Evolutionary conservation across 2,329 filamentous ascomycete genomes (phyloP).

Genomic region (Paraphoma chrysanthemicola): DNA sequence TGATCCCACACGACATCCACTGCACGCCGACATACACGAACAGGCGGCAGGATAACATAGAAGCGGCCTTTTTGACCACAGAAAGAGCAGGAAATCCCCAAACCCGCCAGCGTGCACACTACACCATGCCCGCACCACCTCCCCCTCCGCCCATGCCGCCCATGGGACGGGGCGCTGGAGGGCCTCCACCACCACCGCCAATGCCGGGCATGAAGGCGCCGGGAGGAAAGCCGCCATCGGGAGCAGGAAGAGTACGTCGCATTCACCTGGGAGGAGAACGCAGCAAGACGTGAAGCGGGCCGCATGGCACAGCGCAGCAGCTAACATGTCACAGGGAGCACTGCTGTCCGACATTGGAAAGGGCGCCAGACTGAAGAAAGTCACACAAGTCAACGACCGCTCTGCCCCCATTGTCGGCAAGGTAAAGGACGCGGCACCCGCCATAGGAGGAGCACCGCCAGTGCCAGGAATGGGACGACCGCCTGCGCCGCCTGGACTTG

Average conservation of each 20-base stretch:
- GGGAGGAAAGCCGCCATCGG: constrained; percentile 36
- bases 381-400: constrained; percentile 84
- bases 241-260: constrained; percentile 45
- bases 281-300: constrained; percentile 1
- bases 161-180: constrained; percentile 47
- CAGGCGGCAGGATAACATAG: constrained; percentile 21
- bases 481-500: constrained; percentile 66
- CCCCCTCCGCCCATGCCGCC: constrained; percentile 48
- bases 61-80: background rate
- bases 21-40: constrained; percentile 18
- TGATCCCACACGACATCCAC: constrained; percentile 24
- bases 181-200: constrained; percentile 45
- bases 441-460: constrained; percentile 79
- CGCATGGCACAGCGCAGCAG: constrained; percentile 12
- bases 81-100: constrained; percentile 1
- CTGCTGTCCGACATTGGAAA: constrained; percentile 88
- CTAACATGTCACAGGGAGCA: constrained; percentile 69
- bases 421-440: constrained; percentile 62
- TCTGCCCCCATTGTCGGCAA: constrained; percentile 77
- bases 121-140: constrained; percentile 43
- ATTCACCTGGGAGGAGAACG: background rate
- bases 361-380: constrained; percentile 80
- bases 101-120: constrained; percentile 17
- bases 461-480: constrained; percentile 66
- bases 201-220: constrained; percentile 45